These are phyloP conservation scores for Rhodotorula sp. DNA, from an alignment of 1,284 basidiomycete genomes.

Conservation along the genomic window DNA sequence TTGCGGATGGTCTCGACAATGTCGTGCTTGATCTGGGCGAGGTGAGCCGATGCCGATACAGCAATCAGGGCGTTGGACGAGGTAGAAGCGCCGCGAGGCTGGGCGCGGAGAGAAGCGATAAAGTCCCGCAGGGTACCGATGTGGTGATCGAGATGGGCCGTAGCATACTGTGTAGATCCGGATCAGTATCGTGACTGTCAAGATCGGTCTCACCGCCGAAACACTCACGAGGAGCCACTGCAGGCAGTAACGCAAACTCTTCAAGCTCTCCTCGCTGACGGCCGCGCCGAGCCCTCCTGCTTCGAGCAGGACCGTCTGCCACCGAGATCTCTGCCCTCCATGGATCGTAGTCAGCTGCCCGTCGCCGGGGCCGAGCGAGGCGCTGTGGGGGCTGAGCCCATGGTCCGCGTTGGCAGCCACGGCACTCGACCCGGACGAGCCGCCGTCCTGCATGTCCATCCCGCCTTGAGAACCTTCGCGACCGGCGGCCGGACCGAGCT, in stretches of 20 bases:
- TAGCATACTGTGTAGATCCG: slow-evolving; percentile 65
- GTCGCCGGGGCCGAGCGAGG: slow-evolving; percentile 41
- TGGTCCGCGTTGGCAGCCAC: not conserved
- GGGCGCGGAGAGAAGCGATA: slow-evolving; percentile 61
- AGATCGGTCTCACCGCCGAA: too few species aligned
- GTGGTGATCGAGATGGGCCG: slow-evolving; percentile 79
- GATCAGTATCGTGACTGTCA: slow-evolving; percentile 1
- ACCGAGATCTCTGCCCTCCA: slow-evolving; percentile 61
- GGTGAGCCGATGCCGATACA: slow-evolving; percentile 61
- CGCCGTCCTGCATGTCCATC: not conserved
- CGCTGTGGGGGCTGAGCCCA: not conserved
- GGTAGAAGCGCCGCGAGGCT: slow-evolving; percentile 42
- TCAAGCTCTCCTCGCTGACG: slow-evolving; percentile 84
- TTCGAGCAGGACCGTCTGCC: slow-evolving; percentile 79
- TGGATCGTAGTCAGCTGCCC: slow-evolving; percentile 31
- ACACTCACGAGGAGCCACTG: slow-evolving; percentile 74
- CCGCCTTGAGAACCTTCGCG: not conserved
- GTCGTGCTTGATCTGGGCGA: slow-evolving; percentile 72
- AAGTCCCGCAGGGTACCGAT: slow-evolving; percentile 79
- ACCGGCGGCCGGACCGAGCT: not conserved
- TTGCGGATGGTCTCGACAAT: slow-evolving; percentile 81
- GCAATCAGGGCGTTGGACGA: slow-evolving; percentile 53
- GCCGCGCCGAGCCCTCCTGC: slow-evolving; percentile 81
- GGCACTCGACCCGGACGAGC: too few species aligned
- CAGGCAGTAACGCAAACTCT: slow-evolving; percentile 77